These are phyloP conservation scores for Oxytropis ochrocephala DNA, from an alignment of 306 rosid species.

Conservation along the genomic window DNA sequence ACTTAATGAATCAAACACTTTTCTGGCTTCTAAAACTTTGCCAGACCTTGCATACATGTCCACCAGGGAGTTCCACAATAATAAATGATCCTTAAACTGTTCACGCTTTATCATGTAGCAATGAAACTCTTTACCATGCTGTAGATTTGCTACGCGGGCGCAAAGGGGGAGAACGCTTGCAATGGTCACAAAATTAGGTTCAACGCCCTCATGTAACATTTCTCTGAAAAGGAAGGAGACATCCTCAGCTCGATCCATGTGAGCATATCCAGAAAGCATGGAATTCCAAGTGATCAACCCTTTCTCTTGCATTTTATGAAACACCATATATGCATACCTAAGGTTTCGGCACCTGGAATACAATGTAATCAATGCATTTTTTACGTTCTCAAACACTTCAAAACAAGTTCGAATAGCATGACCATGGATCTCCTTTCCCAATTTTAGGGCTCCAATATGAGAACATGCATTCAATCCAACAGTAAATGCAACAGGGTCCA, in stretches of 20 bases:
- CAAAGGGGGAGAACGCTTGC: conserved; percentile 89
- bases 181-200: conserved; percentile 72
- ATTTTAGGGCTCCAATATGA: conserved; percentile 53
- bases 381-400: conserved; percentile 41
- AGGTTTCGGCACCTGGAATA: conserved; percentile 83
- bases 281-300: conserved; percentile 71
- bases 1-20: conserved; percentile 62
- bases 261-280: conserved; percentile 73
- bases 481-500: conserved; percentile 63
- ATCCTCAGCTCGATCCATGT: conserved; percentile 60
- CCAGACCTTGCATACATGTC: conserved; percentile 92
- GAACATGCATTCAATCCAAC: conserved; percentile 75
- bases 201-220: conserved; percentile 46
- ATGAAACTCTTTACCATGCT: conserved; percentile 86
- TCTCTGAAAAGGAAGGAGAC: conserved; percentile 69
- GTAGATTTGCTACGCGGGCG: conserved; percentile 78
- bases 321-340: conserved; percentile 49
- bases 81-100: conserved; percentile 39
- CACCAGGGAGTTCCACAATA: conserved; percentile 74
- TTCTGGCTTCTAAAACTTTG: conserved; percentile 62
- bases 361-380: conserved; percentile 78
- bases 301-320: conserved; percentile 41
- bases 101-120: conserved; percentile 60
- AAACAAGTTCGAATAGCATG: conserved; percentile 45
- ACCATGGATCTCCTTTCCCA: conserved; percentile 84